Evolutionary conservation across 164 flowering plant species (phyloP), one percentile per base, ranked within the genome.

Genomic region (Liriodendron chinense): DNA sequence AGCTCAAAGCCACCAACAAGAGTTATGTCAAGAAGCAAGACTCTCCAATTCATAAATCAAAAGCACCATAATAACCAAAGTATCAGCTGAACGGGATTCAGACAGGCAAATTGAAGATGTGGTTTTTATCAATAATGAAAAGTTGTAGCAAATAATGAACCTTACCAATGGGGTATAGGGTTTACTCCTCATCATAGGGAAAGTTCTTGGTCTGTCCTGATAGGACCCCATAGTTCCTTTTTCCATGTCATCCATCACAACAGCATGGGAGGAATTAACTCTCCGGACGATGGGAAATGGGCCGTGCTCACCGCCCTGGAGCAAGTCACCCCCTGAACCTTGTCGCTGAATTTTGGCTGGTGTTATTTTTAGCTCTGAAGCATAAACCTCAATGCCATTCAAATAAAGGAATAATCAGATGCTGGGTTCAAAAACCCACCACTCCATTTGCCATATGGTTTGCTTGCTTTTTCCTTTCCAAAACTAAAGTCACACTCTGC

Each of bases 281-380:
- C 90, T 89, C 79, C 97, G 83, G 49, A 86, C 88, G 25, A 87
- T 83, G 24, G 95, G 89, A 68, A 83, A 84, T 68, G 87, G 80
- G 80, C 73, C 85, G 81, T 78, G 83, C 84, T 90, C 94, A 59
- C 88, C 88, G 74, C 79, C 85, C 80, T 80, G 90, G 91, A 94
- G 98, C 88, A 91, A 85, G 68, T 90, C 90, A 78, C 89, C 94
- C 96, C 94, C 98, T 80, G 94, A 92, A 77, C 89, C 83, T 80
- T 86, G 92, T 81, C 90, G 90, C 94, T 92, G 92, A 85, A 94
- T 94, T 83, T 91, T 89, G 87, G 78, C 74, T 78, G 75, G 66
- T 47, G 28, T 65, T 76, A 65, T 65, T 59, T 74, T 8, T 24
- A 26, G 53, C 67, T n/a, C 9, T 14, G 20, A 48, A 24, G 16